These are phyloP conservation scores for Penicillium glabrum DNA, from an alignment of 2,329 filamentous ascomycete genomes.

Conservation along the genomic window DNA sequence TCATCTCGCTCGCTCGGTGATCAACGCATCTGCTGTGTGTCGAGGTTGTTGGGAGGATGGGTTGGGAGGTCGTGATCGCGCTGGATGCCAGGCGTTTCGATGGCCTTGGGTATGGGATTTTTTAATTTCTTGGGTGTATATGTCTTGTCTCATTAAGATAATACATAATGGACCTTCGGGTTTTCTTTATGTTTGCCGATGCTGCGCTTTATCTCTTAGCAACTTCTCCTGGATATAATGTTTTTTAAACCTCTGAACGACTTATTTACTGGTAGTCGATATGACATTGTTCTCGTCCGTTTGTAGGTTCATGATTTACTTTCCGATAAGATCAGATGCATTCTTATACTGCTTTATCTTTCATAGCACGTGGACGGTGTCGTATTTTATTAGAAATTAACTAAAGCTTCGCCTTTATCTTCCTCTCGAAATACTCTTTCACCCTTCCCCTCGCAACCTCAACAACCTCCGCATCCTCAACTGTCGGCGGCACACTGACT, in stretches of 20 bases:
- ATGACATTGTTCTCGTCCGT: neutral
- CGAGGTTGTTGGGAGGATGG: neutral
- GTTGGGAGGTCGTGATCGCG: neutral
- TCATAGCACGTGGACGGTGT: neutral
- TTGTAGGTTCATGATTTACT: neutral
- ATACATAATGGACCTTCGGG: slow-evolving; percentile 44
- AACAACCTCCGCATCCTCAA: slow-evolving; percentile 77
- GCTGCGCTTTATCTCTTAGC: slow-evolving; percentile 5
- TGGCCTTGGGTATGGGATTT: slow-evolving; percentile 4
- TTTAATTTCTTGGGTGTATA: slow-evolving; percentile 15
- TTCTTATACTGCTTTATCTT: neutral
- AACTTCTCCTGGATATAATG: neutral
- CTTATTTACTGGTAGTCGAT: neutral
- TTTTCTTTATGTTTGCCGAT: slow-evolving; percentile 12
- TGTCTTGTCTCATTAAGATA: slow-evolving; percentile 21
- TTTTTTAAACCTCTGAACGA: neutral
- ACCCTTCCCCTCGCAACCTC: slow-evolving; percentile 71
- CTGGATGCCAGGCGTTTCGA: slow-evolving; percentile 10
- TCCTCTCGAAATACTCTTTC: slow-evolving; percentile 68
- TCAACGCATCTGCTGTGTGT: slow-evolving; percentile 2
- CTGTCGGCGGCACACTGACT: slow-evolving; percentile 76
- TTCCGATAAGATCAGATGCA: neutral
- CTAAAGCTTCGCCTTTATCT: slow-evolving; percentile 47
- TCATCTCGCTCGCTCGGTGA: neutral
- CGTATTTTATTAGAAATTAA: neutral